A percentile compares a stretch with the other conserved stretches of the same genome.
Evolutionary conservation across 345 rosid genomes (phyloP).

Genomic region (Reutealis trisperma): DNA sequence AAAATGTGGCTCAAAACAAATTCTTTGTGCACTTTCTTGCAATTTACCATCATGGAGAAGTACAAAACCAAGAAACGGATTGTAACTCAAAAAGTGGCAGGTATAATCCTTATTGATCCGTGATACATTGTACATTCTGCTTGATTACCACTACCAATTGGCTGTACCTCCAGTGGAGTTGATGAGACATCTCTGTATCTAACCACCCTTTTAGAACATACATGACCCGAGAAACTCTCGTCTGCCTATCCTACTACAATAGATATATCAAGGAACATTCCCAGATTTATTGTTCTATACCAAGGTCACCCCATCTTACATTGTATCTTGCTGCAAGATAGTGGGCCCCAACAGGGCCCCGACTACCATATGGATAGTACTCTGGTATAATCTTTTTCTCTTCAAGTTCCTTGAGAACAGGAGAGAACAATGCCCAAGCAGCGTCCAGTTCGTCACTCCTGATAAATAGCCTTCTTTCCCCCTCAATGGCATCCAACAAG

Average conservation of each 20-base stretch:
- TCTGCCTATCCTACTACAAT: neutral
- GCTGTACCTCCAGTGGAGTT: neutral
- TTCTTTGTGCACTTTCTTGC: neutral
- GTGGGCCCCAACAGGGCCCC: constrained; percentile 99
- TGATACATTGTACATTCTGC: neutral
- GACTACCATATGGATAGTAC: constrained; percentile 95
- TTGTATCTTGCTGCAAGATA: constrained; percentile 93
- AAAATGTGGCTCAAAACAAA: too few relatives aligned
- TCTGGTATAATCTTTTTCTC: constrained; percentile 79
- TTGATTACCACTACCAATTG: neutral
- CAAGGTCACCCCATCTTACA: constrained; percentile 92
- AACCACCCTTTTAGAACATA: neutral
- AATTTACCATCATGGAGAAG: neutral
- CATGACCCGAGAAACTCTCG: neutral
- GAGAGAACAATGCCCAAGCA: constrained; percentile 90
- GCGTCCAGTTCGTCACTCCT: constrained; percentile 97
- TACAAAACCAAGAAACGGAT: too few relatives aligned
- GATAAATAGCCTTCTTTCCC: constrained; percentile 93
- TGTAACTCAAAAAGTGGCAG: constrained; percentile 4
- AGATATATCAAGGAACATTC: neutral
- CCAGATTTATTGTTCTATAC: constrained; percentile 49
- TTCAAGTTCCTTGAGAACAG: constrained; percentile 78
- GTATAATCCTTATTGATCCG: neutral
- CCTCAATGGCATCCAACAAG: constrained; percentile 89
- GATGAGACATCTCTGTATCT: neutral